A percentile compares a stretch with the other conserved stretches of the same genome.
These are phyloP conservation scores for Dovyalis caffra DNA, from an alignment of 345 rosid genomes.

Conservation along the genomic window DNA sequence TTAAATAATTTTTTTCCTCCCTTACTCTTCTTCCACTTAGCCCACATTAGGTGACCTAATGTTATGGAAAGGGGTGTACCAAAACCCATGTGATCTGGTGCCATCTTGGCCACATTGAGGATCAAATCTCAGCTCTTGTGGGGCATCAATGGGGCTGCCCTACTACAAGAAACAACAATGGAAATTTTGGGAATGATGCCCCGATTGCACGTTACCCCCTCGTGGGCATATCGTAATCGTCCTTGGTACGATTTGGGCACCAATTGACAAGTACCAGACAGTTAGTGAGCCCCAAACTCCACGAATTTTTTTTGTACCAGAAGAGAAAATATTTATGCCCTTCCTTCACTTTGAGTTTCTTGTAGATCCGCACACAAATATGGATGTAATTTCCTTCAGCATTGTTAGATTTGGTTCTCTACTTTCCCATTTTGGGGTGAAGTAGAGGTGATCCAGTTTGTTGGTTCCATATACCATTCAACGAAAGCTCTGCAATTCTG, in stretches of 20 bases:
- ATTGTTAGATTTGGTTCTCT: not conserved
- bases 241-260: conserved; percentile 30
- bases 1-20: not conserved
- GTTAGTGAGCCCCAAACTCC: conserved; percentile 1
- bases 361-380: not conserved
- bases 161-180: conserved; percentile 20
- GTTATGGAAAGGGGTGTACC: conserved; percentile 19
- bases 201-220: conserved; percentile 53
- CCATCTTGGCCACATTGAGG: conserved; percentile 31
- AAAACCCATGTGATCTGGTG: conserved; percentile 44
- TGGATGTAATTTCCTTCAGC: not conserved
- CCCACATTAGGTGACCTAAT: conserved; percentile 36
- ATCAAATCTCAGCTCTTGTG: conserved; percentile 25
- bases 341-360: not conserved
- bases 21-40: conserved; percentile 17
- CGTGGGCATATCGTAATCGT: conserved; percentile 44
- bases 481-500: not conserved
- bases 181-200: conserved; percentile 17
- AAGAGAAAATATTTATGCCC: no score
- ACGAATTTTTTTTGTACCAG: not conserved
- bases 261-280: conserved; percentile 40
- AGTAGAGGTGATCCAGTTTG: not conserved
- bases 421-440: not conserved
- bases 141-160: conserved; percentile 15
- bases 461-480: not conserved